phyloP scores from a whole-genome alignment of 78 protist species.

The Diacronema lutheri region DNA sequence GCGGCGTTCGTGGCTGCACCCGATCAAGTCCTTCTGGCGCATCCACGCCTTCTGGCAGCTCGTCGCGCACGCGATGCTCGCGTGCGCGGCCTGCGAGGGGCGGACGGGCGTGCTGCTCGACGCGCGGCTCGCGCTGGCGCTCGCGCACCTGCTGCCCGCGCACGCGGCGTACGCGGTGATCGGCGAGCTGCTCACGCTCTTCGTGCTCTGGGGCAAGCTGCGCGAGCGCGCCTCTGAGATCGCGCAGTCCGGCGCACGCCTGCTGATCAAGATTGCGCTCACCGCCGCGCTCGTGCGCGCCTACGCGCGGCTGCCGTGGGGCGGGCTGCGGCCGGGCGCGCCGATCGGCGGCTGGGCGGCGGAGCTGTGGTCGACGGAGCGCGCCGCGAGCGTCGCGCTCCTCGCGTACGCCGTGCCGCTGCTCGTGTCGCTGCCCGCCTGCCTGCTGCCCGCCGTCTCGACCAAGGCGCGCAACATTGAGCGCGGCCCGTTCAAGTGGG shows the following conservation, averaged over 20 bases:
- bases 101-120: not conserved
- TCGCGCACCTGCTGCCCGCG: not conserved
- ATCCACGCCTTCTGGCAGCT: not conserved
- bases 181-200: not conserved
- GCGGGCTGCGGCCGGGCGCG: too few species aligned
- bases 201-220: not conserved
- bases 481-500: not conserved
- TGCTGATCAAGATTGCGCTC: not conserved
- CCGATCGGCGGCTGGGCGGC: too few species aligned
- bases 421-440: not conserved
- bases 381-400: not conserved
- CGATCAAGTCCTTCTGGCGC: constrained; percentile 14
- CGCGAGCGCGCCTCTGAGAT: too few species aligned
- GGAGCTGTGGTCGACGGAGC: too few species aligned
- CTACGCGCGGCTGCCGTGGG: not conserved
- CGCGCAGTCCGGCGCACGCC: not conserved
- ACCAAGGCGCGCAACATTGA: not conserved
- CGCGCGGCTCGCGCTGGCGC: not conserved
- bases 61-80: not conserved
- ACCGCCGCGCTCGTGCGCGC: not conserved
- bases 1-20: constrained; percentile 7
- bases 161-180: not conserved
- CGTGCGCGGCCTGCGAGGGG: not conserved
- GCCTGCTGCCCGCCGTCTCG: not conserved
- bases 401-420: not conserved